Evolutionary conservation across 306 rosid species (phyloP).

Genomic region (Adenanthera pavonina): DNA sequence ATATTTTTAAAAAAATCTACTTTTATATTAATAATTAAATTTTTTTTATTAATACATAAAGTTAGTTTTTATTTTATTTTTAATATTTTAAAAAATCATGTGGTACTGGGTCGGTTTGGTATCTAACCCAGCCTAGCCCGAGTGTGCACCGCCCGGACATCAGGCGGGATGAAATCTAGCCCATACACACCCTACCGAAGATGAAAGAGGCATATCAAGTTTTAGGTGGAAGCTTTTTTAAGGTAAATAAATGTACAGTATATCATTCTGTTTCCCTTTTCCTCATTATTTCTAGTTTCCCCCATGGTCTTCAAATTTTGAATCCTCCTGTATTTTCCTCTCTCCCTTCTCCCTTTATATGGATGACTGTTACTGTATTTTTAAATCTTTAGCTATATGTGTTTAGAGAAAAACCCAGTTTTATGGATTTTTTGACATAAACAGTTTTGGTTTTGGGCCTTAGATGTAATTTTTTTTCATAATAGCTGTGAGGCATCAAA

Average conservation of each 20-base stretch:
- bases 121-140: too few species aligned
- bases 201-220: constrained; percentile 41
- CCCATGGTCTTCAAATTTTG: background rate
- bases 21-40: too few species aligned
- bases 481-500: background rate
- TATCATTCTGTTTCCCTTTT: constrained; percentile 14
- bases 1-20: too few species aligned
- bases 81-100: too few species aligned
- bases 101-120: too few species aligned
- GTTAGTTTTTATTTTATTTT: too few species aligned
- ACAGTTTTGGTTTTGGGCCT: background rate
- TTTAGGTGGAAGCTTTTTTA: constrained; percentile 29
- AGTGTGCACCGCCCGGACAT: too few species aligned
- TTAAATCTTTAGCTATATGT: background rate
- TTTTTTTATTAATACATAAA: too few species aligned
- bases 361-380: background rate
- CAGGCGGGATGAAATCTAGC: too few species aligned
- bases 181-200: too few species aligned
- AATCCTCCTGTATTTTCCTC: constrained; percentile 22
- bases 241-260: constrained; percentile 38
- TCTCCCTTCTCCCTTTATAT: background rate
- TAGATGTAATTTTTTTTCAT: background rate
- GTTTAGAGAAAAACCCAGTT: background rate
- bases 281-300: background rate
- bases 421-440: background rate